Evolutionary conservation across 2,329 filamentous ascomycete genomes (phyloP).

Genomic region (Sarocladiaceae sp.): DNA sequence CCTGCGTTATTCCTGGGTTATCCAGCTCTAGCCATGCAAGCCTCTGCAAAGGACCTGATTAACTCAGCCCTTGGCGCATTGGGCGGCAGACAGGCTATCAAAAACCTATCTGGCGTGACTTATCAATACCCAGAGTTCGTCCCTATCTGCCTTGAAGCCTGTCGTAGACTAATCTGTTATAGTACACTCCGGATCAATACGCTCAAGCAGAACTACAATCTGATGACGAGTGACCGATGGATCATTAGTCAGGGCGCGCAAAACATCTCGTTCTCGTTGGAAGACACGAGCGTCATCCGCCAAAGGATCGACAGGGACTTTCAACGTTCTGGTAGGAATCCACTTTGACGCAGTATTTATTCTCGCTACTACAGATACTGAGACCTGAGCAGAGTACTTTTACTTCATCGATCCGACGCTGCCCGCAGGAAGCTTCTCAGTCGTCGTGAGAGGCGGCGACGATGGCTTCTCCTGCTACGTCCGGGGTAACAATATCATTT

Average conservation of each 20-base stretch:
- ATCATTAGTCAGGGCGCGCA: constrained; percentile 9
- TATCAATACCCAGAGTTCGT: no score
- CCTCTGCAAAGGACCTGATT: no score
- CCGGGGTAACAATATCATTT: constrained; percentile 8
- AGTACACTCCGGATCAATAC: constrained; percentile 7
- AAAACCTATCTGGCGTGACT: no score
- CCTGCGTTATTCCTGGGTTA: no score
- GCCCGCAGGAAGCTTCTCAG: constrained; percentile 4
- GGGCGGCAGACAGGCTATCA: no score
- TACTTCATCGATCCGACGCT: constrained; percentile 2
- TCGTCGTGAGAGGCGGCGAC: constrained; percentile 8
- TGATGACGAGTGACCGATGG: constrained; percentile 10
- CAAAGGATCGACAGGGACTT: constrained; percentile 8
- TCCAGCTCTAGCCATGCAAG: no score
- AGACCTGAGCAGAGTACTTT: constrained; percentile 6
- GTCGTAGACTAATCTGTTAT: no score
- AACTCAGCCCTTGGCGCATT: no score
- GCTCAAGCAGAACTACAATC: constrained; percentile 12
- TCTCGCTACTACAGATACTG: background rate
- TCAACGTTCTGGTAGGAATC: constrained; percentile 6
- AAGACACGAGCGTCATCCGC: background rate
- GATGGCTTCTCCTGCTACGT: constrained; percentile 10
- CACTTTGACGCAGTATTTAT: background rate
- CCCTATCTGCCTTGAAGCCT: no score
- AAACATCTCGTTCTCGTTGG: constrained; percentile 11